Evolutionary conservation across 2,329 filamentous ascomycete genomes (phyloP).

Genomic region (Xylaria arbuscula): DNA sequence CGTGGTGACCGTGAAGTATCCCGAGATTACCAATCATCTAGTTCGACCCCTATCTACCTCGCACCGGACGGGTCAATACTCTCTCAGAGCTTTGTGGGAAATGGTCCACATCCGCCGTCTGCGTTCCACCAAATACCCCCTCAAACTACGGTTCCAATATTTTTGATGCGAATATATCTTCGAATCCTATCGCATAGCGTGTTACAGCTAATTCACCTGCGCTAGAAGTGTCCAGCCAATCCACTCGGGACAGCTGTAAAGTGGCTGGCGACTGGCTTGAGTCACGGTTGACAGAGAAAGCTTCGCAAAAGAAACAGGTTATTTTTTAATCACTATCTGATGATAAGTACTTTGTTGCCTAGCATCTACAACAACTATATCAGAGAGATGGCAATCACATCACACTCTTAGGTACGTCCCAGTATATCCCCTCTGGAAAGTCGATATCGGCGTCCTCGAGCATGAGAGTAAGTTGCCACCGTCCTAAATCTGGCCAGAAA

Average conservation of each 20-base stretch:
- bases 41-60: background rate
- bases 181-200: too few relatives aligned
- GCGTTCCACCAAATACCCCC: background rate
- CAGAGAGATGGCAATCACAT: conserved; percentile 20
- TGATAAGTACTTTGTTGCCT: background rate
- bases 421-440: conserved; percentile 47
- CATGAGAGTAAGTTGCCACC: conserved; percentile 56
- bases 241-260: background rate
- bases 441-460: conserved; percentile 48
- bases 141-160: too few relatives aligned
- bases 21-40: too few relatives aligned
- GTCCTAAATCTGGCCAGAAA: conserved; percentile 60
- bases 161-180: too few relatives aligned
- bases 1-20: too few relatives aligned
- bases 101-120: background rate
- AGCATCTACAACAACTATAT: background rate
- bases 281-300: background rate
- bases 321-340: background rate
- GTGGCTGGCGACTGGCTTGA: background rate
- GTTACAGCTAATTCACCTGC: too few relatives aligned
- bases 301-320: background rate
- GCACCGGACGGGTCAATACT: too few relatives aligned
- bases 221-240: too few relatives aligned
- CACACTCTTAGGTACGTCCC: conserved; percentile 40
- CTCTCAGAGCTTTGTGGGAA: background rate